phyloP scores from a whole-genome alignment of 306 rosid species.

The Potentilla sterilis region DNA sequence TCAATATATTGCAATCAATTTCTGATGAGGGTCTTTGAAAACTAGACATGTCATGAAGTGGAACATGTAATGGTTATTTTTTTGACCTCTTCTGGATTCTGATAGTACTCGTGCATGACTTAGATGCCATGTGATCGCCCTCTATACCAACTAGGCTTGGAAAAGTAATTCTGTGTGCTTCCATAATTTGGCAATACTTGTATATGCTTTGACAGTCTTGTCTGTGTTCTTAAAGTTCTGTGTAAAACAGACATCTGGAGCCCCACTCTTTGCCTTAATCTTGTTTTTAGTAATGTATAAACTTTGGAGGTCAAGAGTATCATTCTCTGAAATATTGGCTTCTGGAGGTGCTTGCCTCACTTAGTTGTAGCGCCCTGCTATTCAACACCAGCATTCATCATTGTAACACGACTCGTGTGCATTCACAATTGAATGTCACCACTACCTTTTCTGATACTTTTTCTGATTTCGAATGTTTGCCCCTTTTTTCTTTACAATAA shows the following conservation, averaged over 20 bases:
- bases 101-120: constrained; percentile 21
- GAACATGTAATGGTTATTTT: neutral
- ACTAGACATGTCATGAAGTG: neutral
- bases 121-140: constrained; percentile 48
- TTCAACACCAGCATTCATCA: neutral
- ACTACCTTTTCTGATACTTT: too few species aligned
- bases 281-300: neutral
- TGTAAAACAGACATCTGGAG: neutral
- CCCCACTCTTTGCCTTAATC: constrained; percentile 12
- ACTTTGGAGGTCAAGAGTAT: neutral
- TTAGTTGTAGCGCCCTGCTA: neutral
- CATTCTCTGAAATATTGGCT: neutral
- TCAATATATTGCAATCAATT: constrained; percentile 25
- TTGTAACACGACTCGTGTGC: neutral
- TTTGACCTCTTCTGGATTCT: constrained; percentile 19
- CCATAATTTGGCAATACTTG: constrained; percentile 27
- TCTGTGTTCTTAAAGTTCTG: constrained; percentile 20
- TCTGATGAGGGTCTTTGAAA: neutral
- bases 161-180: constrained; percentile 27
- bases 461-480: neutral
- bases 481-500: neutral
- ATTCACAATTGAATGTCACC: neutral
- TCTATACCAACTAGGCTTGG: constrained; percentile 23
- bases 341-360: neutral
- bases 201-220: constrained; percentile 1